phyloP scores from a whole-genome alignment of 2,329 filamentous ascomycete genomes.

The Capronia americana region DNA sequence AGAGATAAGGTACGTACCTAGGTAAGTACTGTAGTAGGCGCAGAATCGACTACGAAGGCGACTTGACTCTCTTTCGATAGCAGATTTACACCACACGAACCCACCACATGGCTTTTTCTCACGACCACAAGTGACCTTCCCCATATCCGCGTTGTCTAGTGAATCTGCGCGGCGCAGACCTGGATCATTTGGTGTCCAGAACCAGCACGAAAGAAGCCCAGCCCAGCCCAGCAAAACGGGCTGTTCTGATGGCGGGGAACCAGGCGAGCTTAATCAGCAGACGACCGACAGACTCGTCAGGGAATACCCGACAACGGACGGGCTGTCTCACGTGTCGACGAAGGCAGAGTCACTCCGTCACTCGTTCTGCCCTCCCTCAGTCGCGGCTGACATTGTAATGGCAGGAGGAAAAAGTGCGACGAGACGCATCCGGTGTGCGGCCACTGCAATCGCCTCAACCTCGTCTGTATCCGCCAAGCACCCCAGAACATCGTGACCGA shows the following conservation, averaged over 20 bases:
- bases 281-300: neutral
- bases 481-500: neutral
- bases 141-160: neutral
- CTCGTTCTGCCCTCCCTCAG: neutral
- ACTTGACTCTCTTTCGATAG: neutral
- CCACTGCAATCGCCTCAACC: constrained; percentile 2
- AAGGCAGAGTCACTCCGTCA: neutral
- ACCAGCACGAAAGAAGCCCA: too few species aligned
- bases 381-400: neutral
- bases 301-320: neutral
- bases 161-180: neutral
- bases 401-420: constrained; percentile 8
- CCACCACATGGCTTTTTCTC: neutral
- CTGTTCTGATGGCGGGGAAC: neutral
- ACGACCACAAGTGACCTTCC: neutral
- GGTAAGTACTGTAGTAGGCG: too few species aligned
- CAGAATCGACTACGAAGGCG: neutral
- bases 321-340: neutral
- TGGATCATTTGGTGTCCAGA: neutral
- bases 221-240: too few species aligned
- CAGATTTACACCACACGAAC: neutral
- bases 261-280: neutral
- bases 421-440: constrained; percentile 3
- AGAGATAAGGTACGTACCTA: neutral
- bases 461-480: neutral